phyloP scores from a whole-genome alignment of 2,329 filamentous ascomycete genomes.

The Trichoderma afroharzianum region DNA sequence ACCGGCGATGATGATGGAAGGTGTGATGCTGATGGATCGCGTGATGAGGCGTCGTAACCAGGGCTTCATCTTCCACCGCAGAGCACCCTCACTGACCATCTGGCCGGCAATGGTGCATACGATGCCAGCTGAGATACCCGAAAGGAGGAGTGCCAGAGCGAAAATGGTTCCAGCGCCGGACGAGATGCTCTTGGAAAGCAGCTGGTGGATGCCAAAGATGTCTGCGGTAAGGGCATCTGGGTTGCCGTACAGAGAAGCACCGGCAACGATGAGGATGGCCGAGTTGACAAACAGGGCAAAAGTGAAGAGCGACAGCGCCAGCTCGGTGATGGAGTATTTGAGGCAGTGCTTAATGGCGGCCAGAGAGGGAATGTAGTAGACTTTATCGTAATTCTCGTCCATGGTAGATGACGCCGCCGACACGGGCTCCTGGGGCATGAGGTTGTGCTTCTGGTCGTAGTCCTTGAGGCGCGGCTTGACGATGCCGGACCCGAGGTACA shows the following conservation, averaged over 20 bases:
- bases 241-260: conserved; percentile 66
- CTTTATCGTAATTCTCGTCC: conserved; percentile 40
- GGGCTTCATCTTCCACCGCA: conserved; percentile 69
- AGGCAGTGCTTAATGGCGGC: conserved; percentile 70
- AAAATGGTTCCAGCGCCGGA: conserved; percentile 80
- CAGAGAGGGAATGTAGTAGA: conserved; percentile 67
- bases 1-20: conserved; percentile 77
- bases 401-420: conserved; percentile 28
- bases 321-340: conserved; percentile 68
- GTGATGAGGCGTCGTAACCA: conserved; percentile 79
- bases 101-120: conserved; percentile 88
- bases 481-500: conserved; percentile 67
- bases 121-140: conserved; percentile 76
- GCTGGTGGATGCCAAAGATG: conserved; percentile 76
- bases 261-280: conserved; percentile 77
- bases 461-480: conserved; percentile 63
- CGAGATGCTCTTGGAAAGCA: conserved; percentile 66
- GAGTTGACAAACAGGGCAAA: conserved; percentile 84
- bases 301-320: conserved; percentile 70
- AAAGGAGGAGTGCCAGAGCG: conserved; percentile 74
- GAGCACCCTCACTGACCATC: conserved; percentile 80
- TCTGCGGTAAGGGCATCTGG: conserved; percentile 63
- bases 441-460: conserved; percentile 57
- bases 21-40: conserved; percentile 74
- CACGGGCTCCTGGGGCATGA: conserved; percentile 38